These are phyloP conservation scores for Paecilomyces fulvus DNA, from an alignment of 2,329 filamentous ascomycete species.

Conservation along the genomic window DNA sequence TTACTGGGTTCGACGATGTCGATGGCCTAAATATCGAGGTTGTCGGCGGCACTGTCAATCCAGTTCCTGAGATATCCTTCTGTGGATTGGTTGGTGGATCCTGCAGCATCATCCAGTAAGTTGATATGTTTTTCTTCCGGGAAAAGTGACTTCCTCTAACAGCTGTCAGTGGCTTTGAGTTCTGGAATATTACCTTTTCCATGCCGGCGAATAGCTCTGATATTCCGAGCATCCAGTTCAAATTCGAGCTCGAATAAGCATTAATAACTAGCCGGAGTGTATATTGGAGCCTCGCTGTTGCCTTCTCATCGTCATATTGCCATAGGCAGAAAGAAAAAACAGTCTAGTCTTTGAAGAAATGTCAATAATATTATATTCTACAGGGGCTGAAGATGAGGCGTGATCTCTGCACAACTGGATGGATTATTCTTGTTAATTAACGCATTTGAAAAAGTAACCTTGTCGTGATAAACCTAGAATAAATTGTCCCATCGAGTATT, in stretches of 20 bases:
- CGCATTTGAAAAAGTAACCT: too few relatives aligned
- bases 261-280: too few relatives aligned
- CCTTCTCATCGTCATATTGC: too few relatives aligned
- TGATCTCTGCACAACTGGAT: too few relatives aligned
- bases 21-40: slow-evolving; percentile 9
- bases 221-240: not conserved
- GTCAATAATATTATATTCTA: too few relatives aligned
- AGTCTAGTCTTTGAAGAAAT: too few relatives aligned
- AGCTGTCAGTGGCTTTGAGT: slow-evolving; percentile 1
- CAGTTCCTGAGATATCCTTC: slow-evolving; percentile 3
- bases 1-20: slow-evolving; percentile 5
- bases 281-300: too few relatives aligned
- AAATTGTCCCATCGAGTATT: too few relatives aligned
- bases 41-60: slow-evolving; percentile 6
- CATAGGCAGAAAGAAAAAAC: too few relatives aligned
- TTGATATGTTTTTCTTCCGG: not conserved
- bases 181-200: slow-evolving; percentile 6
- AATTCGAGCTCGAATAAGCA: slow-evolving; percentile 1
- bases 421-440: too few relatives aligned
- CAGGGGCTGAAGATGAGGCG: too few relatives aligned
- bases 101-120: slow-evolving; percentile 9
- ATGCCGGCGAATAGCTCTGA: slow-evolving; percentile 4
- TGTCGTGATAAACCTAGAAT: too few relatives aligned
- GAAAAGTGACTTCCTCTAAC: not conserved
- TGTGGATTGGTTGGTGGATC: not conserved